These are phyloP conservation scores for Hypholoma sublateritium DNA, from an alignment of 768 basidiomycete genomes.

Conservation along the genomic window DNA sequence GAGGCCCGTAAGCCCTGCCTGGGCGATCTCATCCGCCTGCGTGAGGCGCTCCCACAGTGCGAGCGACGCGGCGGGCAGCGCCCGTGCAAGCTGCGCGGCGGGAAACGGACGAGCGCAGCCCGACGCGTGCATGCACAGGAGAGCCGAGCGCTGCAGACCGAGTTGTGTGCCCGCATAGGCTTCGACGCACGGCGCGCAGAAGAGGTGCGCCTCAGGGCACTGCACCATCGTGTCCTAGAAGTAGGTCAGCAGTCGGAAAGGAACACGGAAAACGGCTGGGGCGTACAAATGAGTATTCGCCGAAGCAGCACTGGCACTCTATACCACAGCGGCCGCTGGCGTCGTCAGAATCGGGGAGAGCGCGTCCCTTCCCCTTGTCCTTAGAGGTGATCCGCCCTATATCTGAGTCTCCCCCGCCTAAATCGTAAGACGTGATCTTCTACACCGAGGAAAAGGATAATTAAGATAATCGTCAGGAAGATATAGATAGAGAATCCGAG, in stretches of 20 bases:
- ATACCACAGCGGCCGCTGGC: slow-evolving; percentile 45
- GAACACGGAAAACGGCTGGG: neutral
- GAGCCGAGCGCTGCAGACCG: slow-evolving; percentile 56
- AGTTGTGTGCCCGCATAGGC: slow-evolving; percentile 68
- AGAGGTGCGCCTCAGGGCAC: slow-evolving; percentile 87
- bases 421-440: too few species aligned
- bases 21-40: slow-evolving; percentile 77
- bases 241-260: neutral
- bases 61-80: slow-evolving; percentile 66
- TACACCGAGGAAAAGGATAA: too few species aligned
- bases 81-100: slow-evolving; percentile 63
- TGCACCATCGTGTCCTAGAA: slow-evolving; percentile 79
- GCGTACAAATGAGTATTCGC: slow-evolving; percentile 67
- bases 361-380: slow-evolving; percentile 26
- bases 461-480: too few species aligned
- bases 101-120: slow-evolving; percentile 71
- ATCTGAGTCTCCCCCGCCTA: too few species aligned
- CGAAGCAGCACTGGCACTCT: slow-evolving; percentile 89
- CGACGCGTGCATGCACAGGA: slow-evolving; percentile 85
- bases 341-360: slow-evolving; percentile 35
- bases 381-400: too few species aligned
- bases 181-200: slow-evolving; percentile 73
- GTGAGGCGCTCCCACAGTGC: slow-evolving; percentile 71
- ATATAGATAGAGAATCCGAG: too few species aligned
- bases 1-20: slow-evolving; percentile 73